These are phyloP conservation scores for Diplodia mutila DNA, from an alignment of 2,329 filamentous ascomycete species.

Conservation along the genomic window DNA sequence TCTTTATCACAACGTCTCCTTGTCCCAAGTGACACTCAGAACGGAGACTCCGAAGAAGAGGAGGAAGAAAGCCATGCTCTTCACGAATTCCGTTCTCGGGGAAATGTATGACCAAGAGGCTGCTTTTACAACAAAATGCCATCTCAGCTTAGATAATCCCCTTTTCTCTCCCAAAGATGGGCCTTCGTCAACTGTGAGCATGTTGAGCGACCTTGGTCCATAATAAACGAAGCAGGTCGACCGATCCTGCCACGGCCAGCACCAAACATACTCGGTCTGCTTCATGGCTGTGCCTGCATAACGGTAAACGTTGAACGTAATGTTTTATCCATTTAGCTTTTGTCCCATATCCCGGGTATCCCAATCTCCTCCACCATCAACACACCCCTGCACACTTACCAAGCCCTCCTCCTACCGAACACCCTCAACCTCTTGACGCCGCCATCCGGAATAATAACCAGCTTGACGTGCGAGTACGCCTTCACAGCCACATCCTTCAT, in stretches of 20 bases:
- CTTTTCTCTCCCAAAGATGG: background rate
- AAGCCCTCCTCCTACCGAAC: slow-evolving; percentile 59
- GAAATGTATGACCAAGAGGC: background rate
- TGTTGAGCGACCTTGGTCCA: too few species aligned
- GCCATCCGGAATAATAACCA: slow-evolving; percentile 91
- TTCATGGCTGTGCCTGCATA: background rate
- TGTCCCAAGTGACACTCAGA: background rate
- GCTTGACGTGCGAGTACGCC: slow-evolving; percentile 79
- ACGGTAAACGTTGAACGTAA: background rate
- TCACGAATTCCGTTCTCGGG: background rate
- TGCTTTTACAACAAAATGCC: background rate
- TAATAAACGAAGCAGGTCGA: background rate
- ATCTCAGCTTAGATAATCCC: background rate
- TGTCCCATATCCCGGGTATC: background rate
- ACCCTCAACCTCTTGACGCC: slow-evolving; percentile 87
- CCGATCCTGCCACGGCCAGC: background rate
- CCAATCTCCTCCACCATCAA: background rate
- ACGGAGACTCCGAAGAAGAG: background rate
- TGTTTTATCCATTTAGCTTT: background rate
- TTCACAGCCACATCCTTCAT: slow-evolving; percentile 57
- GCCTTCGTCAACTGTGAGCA: background rate
- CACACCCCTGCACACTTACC: background rate
- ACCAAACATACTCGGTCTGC: background rate
- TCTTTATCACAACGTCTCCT: background rate
- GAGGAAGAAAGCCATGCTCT: background rate